Evolutionary conservation across 495 filamentous ascomycete genomes (phyloP), one percentile per base, ranked within the genome.

Genomic region (Tuber magnatum): DNA sequence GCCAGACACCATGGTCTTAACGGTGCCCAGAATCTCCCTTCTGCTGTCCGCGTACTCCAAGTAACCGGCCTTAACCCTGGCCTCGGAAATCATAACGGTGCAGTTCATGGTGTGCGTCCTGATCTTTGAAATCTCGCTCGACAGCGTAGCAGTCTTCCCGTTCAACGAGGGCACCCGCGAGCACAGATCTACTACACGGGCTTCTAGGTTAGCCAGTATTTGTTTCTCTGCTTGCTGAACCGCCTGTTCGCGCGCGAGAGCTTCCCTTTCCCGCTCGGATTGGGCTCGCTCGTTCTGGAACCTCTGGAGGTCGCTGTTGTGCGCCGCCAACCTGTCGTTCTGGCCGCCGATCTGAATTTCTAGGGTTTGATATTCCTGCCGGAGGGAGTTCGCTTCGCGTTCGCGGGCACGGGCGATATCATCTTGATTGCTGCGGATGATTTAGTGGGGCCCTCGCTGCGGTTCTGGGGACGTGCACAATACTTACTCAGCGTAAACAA

Each of bases 21-120:
- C 56, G 9, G 56, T 65, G 56, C 56, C 28, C 28, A 65, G 56
- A 35, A 65, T 65, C 32, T 65, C 56, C 12, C 12, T 65, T 35
- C 56, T 65, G 28, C 56, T 35, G 6, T 65, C 56, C 14, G 28
- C 56, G 16, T 65, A 65, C 8, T 65, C 56, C 56, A 65, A 35
- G 28, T 20, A 65, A 20, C 56, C 28, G 18, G 56, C 56, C 28
- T 65, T 65, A 35, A 65, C 5, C 56, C 28, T 65, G 4, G 56
- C 56, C 56, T 65, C 56, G 1, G 56, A 65, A 7, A 65, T 65
- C 56, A 65, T 65, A 20, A 35, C 56, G 2, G 56, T 65, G 14
- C 56, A 65, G 56, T 65, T 65, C 56, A 65, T 65, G 16, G 56
- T 65, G 56, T 65, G 56, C 3, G 56, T 65, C 32, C 56, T 65